Evolutionary conservation across 345 rosid species (phyloP), one percentile per base, ranked within the genome.

Genomic region (Mangifera indica): DNA sequence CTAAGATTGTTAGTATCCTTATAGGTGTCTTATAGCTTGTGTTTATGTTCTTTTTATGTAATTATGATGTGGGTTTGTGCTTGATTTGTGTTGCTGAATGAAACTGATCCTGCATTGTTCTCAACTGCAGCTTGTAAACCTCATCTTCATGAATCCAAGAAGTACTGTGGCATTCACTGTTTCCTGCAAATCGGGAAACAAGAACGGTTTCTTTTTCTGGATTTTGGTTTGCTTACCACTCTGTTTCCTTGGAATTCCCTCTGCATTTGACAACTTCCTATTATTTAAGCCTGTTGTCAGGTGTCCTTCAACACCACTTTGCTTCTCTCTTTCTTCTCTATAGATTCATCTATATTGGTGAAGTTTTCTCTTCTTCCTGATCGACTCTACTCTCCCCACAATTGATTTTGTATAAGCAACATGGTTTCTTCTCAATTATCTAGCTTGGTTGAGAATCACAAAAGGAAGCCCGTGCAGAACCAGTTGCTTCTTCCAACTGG

Each of bases 111-210:
- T 13, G n/a, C 22, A 17, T 45, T 69, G 14, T 49, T 57, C 42
- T 61, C 53, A 45, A n/a, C 37, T 66, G 67, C 77, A 77, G 81
- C 77, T 77, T 44, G 45, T 53, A 32, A 72, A 49, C 62, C 42
- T 74, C 66, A 70, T 69, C 83, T 83, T 83, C 78, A 85, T 83
- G 86, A 85, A 75, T 83, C 81, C 88, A 79, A 85, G 60, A 71
- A 75, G 79, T 74, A 54, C 81, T 81, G 87, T 74, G 74, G 74
- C 82, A 81, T 77, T 78, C 60, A 70, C 82, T 53, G 89, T 83
- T 85, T 85, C 89, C 89, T 85, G 87, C 89, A 77, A 76, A 63
- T 81, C 74, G 84, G 87, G 87, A 83, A 85, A 83, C 87, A 83
- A 81, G 78, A 81, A 57, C 72, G 25, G 22, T 73, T 77, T 75